Base-by-base conservation (phyloP, 1,284 basidiomycete genomes). In the Schizophyllum commune region DNA sequence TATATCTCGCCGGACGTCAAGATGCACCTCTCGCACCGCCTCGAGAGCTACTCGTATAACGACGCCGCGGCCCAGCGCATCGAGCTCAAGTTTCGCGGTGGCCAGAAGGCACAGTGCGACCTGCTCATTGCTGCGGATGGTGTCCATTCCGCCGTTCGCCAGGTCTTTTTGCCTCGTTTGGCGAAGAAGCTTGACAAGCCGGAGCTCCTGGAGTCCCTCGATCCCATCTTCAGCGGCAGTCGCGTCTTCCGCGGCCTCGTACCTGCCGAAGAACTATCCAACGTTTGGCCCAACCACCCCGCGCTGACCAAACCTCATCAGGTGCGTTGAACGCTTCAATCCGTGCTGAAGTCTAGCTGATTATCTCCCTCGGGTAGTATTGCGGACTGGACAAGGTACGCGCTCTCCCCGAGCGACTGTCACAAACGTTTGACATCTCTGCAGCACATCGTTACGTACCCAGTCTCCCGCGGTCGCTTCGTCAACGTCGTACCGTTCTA, bases 71-170 rank as follows among this genome's bases (percentile, higher is more conserved):
- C 56, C n/a, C 32, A 32, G 22, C 56, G 19, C 51, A 61, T 61
- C 47, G 51, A 32, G 15, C 56, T 75, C 17, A 60, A 70, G 56
- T 76, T 78, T 61, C 52, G 68, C 0, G 73, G 76, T 52, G 73
- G 71, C 2, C 67, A 72, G 17, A 70, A 65, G 8, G 65, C 67
- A 0, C 58, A 64, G n/a, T 67, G 73, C 1, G 74, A 78, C 57
- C 60, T 78, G 2, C 66, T 78, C 52, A 47, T 74, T 27, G 73
- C 72, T n/a, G 66, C 67, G 33, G 73, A 75, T 60, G 73, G 73
- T 9, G 64, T 73, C 21, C 68, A 68, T 34, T 73, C 71, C 11
- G 63, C 63, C 13, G 66, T 69, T 11, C 66, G 72, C n/a, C 59
- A 55, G 8, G 58, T 68, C 52, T 64, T 65, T 39, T 47, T 47